Evolutionary conservation across 768 basidiomycete species (phyloP).

Genomic region (Trametes villosa): DNA sequence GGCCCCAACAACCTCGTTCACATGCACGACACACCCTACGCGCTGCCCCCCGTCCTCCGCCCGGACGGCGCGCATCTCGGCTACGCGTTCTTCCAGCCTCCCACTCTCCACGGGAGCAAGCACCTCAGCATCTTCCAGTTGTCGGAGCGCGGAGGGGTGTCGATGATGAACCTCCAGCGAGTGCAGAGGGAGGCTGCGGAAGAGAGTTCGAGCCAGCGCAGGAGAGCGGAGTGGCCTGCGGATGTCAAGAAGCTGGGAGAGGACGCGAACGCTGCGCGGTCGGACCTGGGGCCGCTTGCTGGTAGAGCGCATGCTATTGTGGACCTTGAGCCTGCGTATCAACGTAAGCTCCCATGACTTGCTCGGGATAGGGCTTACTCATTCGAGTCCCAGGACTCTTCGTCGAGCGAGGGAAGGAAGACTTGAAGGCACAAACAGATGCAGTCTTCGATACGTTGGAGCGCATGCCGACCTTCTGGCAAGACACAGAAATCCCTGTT

Average conservation of each 20-base stretch:
- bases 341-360: conserved; percentile 60
- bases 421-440: conserved; percentile 37
- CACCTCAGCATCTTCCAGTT: conserved; percentile 49
- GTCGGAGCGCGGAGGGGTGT: conserved; percentile 50
- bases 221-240: conserved; percentile 38
- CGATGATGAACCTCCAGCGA: conserved; percentile 45
- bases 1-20: conserved; percentile 47
- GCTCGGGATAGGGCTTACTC: no score
- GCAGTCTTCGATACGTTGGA: conserved; percentile 55
- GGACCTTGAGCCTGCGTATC: conserved; percentile 57
- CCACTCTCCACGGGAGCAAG: conserved; percentile 27
- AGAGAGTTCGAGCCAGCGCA: background rate
- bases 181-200: conserved; percentile 22
- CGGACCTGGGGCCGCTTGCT: conserved; percentile 50
- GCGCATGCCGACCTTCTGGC: conserved; percentile 59
- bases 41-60: conserved; percentile 39
- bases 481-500: conserved; percentile 48
- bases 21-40: conserved; percentile 48
- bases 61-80: conserved; percentile 38
- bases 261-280: conserved; percentile 30
- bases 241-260: conserved; percentile 45
- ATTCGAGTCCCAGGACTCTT: conserved; percentile 27
- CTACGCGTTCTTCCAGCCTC: conserved; percentile 36
- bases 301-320: conserved; percentile 48
- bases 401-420: conserved; percentile 8